A percentile compares a stretch with the other conserved stretches of the same genome.
These are phyloP conservation scores for Pachysandra terminalis DNA, from an alignment of 164 flowering plant species.

Conservation along the genomic window DNA sequence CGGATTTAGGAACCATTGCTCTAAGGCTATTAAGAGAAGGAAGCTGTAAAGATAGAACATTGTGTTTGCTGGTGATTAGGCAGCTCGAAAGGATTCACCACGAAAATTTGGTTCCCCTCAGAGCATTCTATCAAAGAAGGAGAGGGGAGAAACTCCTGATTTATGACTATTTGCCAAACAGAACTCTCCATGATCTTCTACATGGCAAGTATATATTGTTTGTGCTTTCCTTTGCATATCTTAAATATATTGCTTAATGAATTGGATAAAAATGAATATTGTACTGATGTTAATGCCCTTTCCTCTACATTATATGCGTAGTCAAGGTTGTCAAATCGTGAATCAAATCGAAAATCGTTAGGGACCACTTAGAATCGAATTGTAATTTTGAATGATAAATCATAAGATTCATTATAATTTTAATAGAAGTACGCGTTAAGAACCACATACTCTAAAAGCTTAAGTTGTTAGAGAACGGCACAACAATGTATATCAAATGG, in stretches of 20 bases:
- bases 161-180: slow-evolving; percentile 78
- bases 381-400: too few species aligned
- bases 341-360: too few species aligned
- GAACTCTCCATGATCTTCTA: slow-evolving; percentile 69
- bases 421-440: too few species aligned
- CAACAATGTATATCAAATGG: too few species aligned
- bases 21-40: slow-evolving; percentile 93
- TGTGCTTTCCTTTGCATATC: background rate
- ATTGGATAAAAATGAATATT: too few species aligned
- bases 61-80: slow-evolving; percentile 75
- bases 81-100: slow-evolving; percentile 81
- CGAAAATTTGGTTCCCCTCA: slow-evolving; percentile 84
- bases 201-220: slow-evolving; percentile 49
- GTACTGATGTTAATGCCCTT: too few species aligned
- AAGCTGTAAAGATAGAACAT: slow-evolving; percentile 74
- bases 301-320: too few species aligned
- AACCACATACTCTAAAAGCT: too few species aligned
- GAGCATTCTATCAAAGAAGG: slow-evolving; percentile 96
- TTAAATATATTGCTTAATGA: slow-evolving; percentile 3
- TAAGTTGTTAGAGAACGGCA: too few species aligned
- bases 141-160: slow-evolving; percentile 99
- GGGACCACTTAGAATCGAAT: too few species aligned
- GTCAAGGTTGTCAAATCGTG: too few species aligned
- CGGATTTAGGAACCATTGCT: slow-evolving; percentile 87
- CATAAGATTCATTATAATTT: too few species aligned